phyloP scores from a whole-genome alignment of 305 asterid species.

The Salvia sclarea region DNA sequence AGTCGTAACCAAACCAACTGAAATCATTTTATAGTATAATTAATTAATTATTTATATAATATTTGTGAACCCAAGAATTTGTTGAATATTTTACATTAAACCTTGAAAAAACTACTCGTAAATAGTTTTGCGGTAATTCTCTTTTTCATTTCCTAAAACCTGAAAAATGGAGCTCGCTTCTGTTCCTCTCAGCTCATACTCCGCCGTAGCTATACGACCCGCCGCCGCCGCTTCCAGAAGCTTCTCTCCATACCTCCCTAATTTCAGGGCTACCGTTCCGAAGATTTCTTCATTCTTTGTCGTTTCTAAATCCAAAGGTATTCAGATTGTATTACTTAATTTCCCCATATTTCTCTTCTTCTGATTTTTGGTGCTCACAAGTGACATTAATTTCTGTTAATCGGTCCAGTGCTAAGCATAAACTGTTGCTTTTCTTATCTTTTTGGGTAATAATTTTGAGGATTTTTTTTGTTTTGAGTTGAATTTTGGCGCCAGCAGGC shows the following conservation, averaged over 20 bases:
- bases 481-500: background rate
- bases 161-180: conserved; percentile 43
- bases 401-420: no score
- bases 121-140: background rate
- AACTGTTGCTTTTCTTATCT: no score
- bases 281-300: conserved; percentile 24
- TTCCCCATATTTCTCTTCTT: background rate
- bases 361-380: no score
- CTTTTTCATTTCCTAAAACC: background rate
- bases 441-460: background rate
- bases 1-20: no score
- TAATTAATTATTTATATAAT: no score
- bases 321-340: background rate
- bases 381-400: no score
- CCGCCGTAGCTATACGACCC: conserved; percentile 39
- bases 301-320: conserved; percentile 37
- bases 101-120: background rate
- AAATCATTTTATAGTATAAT: no score
- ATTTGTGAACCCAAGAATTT: no score
- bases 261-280: conserved; percentile 26
- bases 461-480: no score
- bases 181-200: conserved; percentile 36
- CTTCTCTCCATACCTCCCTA: conserved; percentile 37
- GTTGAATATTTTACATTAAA: no score
- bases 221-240: conserved; percentile 38